Evolutionary conservation across 2,329 filamentous ascomycete species (phyloP), one percentile per base, ranked within the genome.

Genomic region (Leptographium flavum): DNA sequence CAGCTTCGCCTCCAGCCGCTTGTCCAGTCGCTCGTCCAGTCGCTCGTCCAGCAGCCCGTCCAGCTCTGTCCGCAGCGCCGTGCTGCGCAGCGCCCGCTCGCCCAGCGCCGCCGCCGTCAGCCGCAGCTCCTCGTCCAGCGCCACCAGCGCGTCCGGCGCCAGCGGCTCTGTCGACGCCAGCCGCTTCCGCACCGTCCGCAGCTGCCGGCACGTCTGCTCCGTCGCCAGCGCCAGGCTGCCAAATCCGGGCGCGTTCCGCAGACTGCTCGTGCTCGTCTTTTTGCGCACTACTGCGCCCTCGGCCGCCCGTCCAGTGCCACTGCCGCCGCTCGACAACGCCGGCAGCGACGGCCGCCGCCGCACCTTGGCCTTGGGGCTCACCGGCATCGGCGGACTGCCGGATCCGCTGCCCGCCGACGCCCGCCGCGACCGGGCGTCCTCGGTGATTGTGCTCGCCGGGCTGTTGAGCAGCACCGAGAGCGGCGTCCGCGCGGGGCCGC

Each of bases 31-130:
- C n/a, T n/a, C n/a, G n/a, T n/a, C n/a, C n/a, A n/a, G n/a, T n/a
- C n/a, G n/a, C n/a, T 85, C 76, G 52, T 87, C 83, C 8, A 88
- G 64, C 38, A 87, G 62, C 42, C 78, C 79, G 35, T 69, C 74
- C 30, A 83, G 62, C 17, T 69, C 71, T 54, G 79, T 76, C 50
- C 70, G 74, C 58, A 78, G 67, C 1, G 67, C 58, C 54, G 58
- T 57, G 58, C 66, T 73, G 50, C 73, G 63, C 47, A 69, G 72
- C 5, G 68, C 70, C 30, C 73, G 64, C 45, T 77, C 74, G 3
- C 73, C 72, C 27, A 83, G 60, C 7, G 77, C 77, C 10, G 76
- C 70, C 4, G 71, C 70, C 3, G 78, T 81, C 28, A 81, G 64
- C 17, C 76, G 71, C 47, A 83, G 58, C 55, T 83, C 79, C 49